Evolutionary conservation across 2,329 filamentous ascomycete genomes (phyloP).

Genomic region (Gnomoniopsis smithogilvyi): DNA sequence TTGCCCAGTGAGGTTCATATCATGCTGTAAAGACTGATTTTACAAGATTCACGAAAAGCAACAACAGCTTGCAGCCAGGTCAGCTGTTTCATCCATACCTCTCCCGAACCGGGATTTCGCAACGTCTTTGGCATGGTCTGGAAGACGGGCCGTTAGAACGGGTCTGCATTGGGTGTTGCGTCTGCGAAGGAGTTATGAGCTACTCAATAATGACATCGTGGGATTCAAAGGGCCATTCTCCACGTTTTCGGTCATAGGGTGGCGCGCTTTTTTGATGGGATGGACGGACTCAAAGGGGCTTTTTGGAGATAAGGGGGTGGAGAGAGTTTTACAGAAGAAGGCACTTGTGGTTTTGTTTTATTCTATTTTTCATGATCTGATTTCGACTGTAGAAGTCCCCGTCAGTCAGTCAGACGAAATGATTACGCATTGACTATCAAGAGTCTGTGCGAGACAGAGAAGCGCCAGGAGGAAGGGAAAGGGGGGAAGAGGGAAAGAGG

Average conservation of each 20-base stretch:
- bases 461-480: not conserved
- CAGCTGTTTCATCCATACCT: not conserved
- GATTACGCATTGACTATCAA: not conserved
- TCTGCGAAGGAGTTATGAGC: slow-evolving; percentile 13
- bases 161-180: slow-evolving; percentile 12
- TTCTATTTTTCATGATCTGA: not conserved
- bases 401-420: not conserved
- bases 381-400: not conserved
- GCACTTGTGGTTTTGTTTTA: not conserved
- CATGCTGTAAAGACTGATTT: not conserved
- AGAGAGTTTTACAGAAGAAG: not conserved
- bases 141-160: slow-evolving; percentile 4
- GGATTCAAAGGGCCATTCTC: not conserved
- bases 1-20: not conserved
- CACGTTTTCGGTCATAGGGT: not conserved
- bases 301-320: not conserved
- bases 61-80: not conserved
- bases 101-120: not conserved
- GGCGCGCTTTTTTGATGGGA: not conserved
- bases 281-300: not conserved
- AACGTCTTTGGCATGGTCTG: slow-evolving; percentile 8
- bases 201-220: not conserved
- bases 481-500: not conserved
- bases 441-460: not conserved
- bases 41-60: not conserved